Conservation (phyloP, 2,329 filamentous ascomycete genomes). For the Verticillium dahliae region DNA sequence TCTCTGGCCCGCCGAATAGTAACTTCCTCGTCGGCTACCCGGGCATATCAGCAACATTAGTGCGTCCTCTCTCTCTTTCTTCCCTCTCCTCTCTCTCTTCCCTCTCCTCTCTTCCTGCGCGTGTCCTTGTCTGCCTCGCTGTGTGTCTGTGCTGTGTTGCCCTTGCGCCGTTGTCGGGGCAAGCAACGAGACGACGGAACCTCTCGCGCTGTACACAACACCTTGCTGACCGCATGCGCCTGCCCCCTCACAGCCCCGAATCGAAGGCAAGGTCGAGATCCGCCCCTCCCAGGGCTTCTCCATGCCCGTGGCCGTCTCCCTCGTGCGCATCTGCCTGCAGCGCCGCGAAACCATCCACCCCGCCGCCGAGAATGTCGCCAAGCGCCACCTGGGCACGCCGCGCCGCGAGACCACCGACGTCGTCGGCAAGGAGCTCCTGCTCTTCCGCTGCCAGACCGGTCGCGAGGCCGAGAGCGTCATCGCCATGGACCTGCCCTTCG, state of each 20-base stretch:
- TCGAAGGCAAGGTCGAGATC: constrained; percentile 97
- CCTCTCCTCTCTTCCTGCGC: not conserved
- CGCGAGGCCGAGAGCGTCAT: constrained; percentile 84
- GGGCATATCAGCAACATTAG: constrained; percentile 93
- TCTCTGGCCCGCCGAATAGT: constrained; percentile 94
- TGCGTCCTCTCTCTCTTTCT: constrained; percentile 41
- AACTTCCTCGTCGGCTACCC: constrained; percentile 96
- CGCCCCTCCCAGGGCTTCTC: constrained; percentile 79
- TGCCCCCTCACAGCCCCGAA: constrained; percentile 62
- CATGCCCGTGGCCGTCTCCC: constrained; percentile 81
- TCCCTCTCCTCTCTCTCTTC: constrained; percentile 1
- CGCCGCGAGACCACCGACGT: constrained; percentile 87
- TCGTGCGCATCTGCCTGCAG: constrained; percentile 90
- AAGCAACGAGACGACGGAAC: not conserved
- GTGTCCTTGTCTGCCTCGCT: constrained; percentile 3
- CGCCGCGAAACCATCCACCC: constrained; percentile 95
- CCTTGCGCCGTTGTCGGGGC: not conserved
- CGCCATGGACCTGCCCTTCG: constrained; percentile 94
- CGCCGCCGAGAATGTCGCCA: constrained; percentile 86
- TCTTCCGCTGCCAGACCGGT: constrained; percentile 80
- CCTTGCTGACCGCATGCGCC: not conserved
- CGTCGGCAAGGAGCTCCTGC: constrained; percentile 89
- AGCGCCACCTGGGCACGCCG: constrained; percentile 84
- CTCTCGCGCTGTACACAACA: not conserved
- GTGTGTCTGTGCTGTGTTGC: not conserved